Percentiles rank a stretch among this genome's conserved stretches.
These are phyloP conservation scores for Teratosphaeria viscida DNA, from an alignment of 2,329 filamentous ascomycete genomes.

Conservation along the genomic window DNA sequence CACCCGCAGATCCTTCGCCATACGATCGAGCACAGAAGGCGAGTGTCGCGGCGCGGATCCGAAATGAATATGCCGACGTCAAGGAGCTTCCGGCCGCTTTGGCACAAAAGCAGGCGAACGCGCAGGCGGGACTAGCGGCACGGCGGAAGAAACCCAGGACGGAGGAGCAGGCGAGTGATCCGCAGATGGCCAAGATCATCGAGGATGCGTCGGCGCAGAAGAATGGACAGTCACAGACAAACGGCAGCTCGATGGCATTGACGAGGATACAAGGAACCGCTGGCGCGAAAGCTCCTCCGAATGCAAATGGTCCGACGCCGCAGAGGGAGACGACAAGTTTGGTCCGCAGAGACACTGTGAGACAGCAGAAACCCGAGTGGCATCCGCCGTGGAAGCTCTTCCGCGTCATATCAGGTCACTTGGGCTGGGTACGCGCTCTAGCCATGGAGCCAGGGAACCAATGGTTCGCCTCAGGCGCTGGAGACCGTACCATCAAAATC, in stretches of 20 bases:
- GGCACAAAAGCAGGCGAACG: conserved; percentile 65
- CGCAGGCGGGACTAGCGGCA: conserved; percentile 45
- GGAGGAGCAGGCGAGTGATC: conserved; percentile 41
- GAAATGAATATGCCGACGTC: conserved; percentile 67
- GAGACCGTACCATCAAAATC: conserved; percentile 95
- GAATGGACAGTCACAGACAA: conserved; percentile 31
- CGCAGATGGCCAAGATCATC: conserved; percentile 56
- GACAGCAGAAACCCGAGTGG: conserved; percentile 78
- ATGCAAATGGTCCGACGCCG: conserved; percentile 46
- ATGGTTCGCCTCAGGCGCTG: conserved; percentile 94
- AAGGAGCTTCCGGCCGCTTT: conserved; percentile 67
- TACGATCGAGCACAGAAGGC: conserved; percentile 35
- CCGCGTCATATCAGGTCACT: conserved; percentile 90
- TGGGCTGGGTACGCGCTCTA: conserved; percentile 85
- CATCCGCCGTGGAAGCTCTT: conserved; percentile 97
- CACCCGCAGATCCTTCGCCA: conserved; percentile 35
- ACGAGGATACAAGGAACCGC: conserved; percentile 39
- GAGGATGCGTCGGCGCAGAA: conserved; percentile 48
- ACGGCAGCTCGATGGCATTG: conserved; percentile 45
- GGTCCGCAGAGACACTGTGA: conserved; percentile 52
- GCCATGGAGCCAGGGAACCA: conserved; percentile 93
- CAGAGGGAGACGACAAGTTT: conserved; percentile 46
- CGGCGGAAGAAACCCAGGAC: conserved; percentile 53
- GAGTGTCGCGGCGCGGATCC: conserved; percentile 48
- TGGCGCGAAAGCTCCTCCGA: conserved; percentile 35